These are phyloP conservation scores for Mucor mucedo DNA, from an alignment of 371 early-diverging fungal species.

Conservation along the genomic window DNA sequence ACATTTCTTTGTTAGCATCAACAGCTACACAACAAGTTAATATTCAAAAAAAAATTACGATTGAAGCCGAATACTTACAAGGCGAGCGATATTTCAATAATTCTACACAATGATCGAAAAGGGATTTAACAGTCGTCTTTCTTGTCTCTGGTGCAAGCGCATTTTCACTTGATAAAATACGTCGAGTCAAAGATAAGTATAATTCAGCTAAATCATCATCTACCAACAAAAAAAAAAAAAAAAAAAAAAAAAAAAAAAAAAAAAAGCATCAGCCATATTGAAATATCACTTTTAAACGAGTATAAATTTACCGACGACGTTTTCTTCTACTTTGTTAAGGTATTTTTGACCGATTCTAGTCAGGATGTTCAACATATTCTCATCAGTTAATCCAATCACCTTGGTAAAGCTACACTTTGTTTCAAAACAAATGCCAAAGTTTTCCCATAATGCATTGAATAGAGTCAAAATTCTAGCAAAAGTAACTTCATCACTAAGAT, in stretches of 20 bases:
- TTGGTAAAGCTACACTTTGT: conserved; percentile 9
- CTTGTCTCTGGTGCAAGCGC: conserved; percentile 13
- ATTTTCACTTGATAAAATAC: conserved; percentile 18
- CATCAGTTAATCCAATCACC: conserved; percentile 12
- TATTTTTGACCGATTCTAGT: conserved; percentile 29
- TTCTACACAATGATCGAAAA: conserved; percentile 22
- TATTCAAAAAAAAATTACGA: background rate
- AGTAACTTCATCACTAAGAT: conserved; percentile 1
- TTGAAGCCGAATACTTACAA: conserved; percentile 20
- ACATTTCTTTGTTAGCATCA: conserved; percentile 37
- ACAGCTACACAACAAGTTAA: background rate
- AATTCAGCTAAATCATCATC: conserved; percentile 36
- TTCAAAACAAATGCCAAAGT: conserved; percentile 31
- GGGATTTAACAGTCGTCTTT: conserved; percentile 12
- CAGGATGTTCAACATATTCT: background rate
- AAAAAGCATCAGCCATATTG: too few relatives aligned
- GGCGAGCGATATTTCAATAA: conserved; percentile 25
- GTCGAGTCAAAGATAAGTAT: conserved; percentile 34
- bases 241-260: too few relatives aligned
- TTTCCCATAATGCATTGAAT: conserved; percentile 37
- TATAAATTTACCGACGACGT: conserved; percentile 32
- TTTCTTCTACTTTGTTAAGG: conserved; percentile 32
- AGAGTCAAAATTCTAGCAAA: conserved; percentile 27
- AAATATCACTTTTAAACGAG: background rate
- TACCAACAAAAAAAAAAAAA: conserved; percentile 4